These are phyloP conservation scores for Boletus reticulatus DNA, from an alignment of 768 basidiomycete genomes.

Conservation along the genomic window DNA sequence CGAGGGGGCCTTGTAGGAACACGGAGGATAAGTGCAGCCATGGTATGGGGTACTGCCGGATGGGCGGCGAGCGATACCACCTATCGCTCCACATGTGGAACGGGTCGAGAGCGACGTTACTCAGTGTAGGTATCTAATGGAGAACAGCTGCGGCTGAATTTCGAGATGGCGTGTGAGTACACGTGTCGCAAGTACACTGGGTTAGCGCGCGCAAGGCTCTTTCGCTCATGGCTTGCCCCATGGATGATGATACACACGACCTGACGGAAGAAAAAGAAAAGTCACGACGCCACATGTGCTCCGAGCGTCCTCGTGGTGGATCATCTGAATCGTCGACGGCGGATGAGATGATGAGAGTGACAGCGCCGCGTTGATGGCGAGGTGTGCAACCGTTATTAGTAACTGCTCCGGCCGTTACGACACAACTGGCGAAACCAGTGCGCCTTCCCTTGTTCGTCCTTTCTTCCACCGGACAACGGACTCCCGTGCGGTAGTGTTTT, in stretches of 20 bases:
- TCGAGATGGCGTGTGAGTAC: conserved; percentile 32
- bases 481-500: conserved; percentile 9
- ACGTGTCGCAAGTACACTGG: conserved; percentile 30
- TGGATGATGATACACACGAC: not conserved
- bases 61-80: conserved; percentile 1
- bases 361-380: conserved; percentile 27
- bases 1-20: not conserved
- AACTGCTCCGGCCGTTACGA: conserved; percentile 31
- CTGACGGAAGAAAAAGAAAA: not conserved
- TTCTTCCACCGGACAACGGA: conserved; percentile 23
- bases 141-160: conserved; percentile 28
- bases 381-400: conserved; percentile 23
- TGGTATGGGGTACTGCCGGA: not conserved
- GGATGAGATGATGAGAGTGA: conserved; percentile 2
- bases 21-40: conserved; percentile 3
- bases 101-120: conserved; percentile 6
- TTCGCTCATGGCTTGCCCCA: not conserved
- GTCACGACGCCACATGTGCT: not conserved
- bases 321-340: conserved; percentile 6
- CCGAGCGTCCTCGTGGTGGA: not conserved
- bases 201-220: conserved; percentile 27
- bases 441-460: conserved; percentile 12
- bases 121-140: conserved; percentile 12
- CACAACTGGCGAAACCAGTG: conserved; percentile 34
- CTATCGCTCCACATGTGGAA: conserved; percentile 12